Evolutionary conservation across 176 grass and related monocot species (phyloP).

Genomic region (Ensete ventricosum): DNA sequence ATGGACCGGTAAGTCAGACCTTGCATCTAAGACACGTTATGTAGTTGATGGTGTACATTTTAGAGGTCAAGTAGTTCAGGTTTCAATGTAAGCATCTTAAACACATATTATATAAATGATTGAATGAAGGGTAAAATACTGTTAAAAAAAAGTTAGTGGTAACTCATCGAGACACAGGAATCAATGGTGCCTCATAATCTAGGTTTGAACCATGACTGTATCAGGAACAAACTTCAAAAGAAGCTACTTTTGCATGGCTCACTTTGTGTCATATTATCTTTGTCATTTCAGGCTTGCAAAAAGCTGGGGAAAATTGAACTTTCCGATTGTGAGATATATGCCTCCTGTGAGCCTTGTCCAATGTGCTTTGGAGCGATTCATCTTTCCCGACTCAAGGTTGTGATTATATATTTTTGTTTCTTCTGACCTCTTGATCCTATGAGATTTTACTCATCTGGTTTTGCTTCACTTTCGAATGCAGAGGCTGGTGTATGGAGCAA

Average conservation of each 20-base stretch:
- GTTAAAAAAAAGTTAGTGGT: too few relatives aligned
- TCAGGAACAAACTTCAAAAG: too few relatives aligned
- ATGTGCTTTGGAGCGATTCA: constrained; percentile 98
- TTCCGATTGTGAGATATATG: constrained; percentile 85
- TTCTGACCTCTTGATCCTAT: constrained; percentile 4
- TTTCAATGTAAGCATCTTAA: too few relatives aligned
- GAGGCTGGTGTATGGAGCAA: constrained; percentile 93
- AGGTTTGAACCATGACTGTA: too few relatives aligned
- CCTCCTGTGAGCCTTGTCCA: constrained; percentile 88
- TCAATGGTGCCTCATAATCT: too few relatives aligned
- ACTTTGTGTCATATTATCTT: neutral
- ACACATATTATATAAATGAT: too few relatives aligned
- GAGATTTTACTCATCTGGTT: neutral
- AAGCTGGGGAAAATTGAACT: constrained; percentile 93
- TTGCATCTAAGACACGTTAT: too few relatives aligned
- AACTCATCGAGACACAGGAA: too few relatives aligned
- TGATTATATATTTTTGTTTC: constrained; percentile 10
- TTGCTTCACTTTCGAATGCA: constrained; percentile 27
- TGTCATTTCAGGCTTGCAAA: constrained; percentile 60
- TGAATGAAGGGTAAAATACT: too few relatives aligned
- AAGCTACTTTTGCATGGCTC: neutral
- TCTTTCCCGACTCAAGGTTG: constrained; percentile 86
- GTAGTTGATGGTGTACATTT: too few relatives aligned
- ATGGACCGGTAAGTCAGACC: too few relatives aligned
- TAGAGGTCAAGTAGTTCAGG: too few relatives aligned